Conservation (phyloP, 2,329 filamentous ascomycete species). For the Lecanicillium sp. region DNA sequence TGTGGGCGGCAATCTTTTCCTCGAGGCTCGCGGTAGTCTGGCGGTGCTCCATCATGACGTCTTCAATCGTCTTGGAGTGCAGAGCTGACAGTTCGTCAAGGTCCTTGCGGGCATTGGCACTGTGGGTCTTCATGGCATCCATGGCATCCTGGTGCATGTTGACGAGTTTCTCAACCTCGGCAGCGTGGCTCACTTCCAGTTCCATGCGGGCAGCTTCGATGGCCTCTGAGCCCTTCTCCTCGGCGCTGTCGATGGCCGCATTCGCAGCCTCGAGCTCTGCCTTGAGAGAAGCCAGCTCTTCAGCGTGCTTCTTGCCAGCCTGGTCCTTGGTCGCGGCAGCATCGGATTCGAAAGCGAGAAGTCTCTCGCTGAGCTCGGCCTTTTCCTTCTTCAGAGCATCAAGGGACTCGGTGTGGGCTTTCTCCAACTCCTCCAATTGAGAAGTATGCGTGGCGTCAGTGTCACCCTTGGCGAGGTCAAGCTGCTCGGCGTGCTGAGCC, state of each 20-base stretch:
- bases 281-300: slow-evolving; percentile 31
- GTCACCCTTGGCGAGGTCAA: not conserved
- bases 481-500: slow-evolving; percentile 5
- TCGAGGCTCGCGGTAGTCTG: slow-evolving; percentile 28
- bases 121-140: slow-evolving; percentile 35
- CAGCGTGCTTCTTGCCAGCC: slow-evolving; percentile 24
- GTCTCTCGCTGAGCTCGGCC: slow-evolving; percentile 26
- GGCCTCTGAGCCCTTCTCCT: slow-evolving; percentile 37
- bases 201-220: slow-evolving; percentile 40
- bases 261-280: slow-evolving; percentile 32
- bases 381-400: slow-evolving; percentile 21
- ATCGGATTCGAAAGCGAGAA: slow-evolving; percentile 21
- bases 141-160: slow-evolving; percentile 36
- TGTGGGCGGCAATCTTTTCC: slow-evolving; percentile 31
- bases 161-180: slow-evolving; percentile 42
- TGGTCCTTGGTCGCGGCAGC: slow-evolving; percentile 23
- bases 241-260: slow-evolving; percentile 41
- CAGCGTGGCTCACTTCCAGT: slow-evolving; percentile 39
- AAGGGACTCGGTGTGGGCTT: slow-evolving; percentile 27
- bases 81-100: slow-evolving; percentile 35
- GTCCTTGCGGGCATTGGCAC: slow-evolving; percentile 33
- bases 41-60: slow-evolving; percentile 35
- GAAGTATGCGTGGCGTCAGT: not conserved
- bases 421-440: not conserved
- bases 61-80: slow-evolving; percentile 33